Base-by-base conservation (phyloP, 164 flowering plant genomes). In the Liriodendron chinense region DNA sequence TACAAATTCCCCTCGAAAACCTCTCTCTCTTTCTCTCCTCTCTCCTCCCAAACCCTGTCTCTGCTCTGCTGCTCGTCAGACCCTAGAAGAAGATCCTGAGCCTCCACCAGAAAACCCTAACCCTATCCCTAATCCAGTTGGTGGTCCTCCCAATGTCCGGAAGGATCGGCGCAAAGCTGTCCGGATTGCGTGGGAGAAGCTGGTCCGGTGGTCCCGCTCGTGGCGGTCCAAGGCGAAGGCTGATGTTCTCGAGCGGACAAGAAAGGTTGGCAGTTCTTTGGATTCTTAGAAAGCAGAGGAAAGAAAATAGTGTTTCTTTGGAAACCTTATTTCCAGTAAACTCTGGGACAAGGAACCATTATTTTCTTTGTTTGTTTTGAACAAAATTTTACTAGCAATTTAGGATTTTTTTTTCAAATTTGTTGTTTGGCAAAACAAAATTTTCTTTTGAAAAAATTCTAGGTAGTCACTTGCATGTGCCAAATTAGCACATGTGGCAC, bases 161-260 rank as follows among this genome's bases (percentile, higher is more conserved):
- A 80, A 81, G 47, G 92, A 92, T 59, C 85, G 94, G 66, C 86
- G 92, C 43, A 87, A 85, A 82, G 82, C 82, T 7, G 98, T 95
- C 1, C 84, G 86, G 61, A 24, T 95, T 21, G 98, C 98, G 20
- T 95, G 98, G 98, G 98, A 95, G 87, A 95, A 91, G 84, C 83
- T 95, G 18, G 88, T 92, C 21, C 83, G 98, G 5, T 95, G 98
- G 98, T 95, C 98, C n/a, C 90, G 98, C 62, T 89, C 93, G 7
- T 93, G 86, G 93, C 87, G 93, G 8, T 89, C 93, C 78, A 94
- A 85, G 83, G 86, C 91, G 75, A 93, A 81, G 77, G 87, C 94
- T 21, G 95, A 93, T 69, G 91, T 93, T 67, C 95, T 93, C 48
- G 85, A 91, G 72, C 93, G 93, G 73, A 90, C 98, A 49, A 89